phyloP scores from a whole-genome alignment of 2,329 filamentous ascomycete species.

The Pestalotiopsis sp. region DNA sequence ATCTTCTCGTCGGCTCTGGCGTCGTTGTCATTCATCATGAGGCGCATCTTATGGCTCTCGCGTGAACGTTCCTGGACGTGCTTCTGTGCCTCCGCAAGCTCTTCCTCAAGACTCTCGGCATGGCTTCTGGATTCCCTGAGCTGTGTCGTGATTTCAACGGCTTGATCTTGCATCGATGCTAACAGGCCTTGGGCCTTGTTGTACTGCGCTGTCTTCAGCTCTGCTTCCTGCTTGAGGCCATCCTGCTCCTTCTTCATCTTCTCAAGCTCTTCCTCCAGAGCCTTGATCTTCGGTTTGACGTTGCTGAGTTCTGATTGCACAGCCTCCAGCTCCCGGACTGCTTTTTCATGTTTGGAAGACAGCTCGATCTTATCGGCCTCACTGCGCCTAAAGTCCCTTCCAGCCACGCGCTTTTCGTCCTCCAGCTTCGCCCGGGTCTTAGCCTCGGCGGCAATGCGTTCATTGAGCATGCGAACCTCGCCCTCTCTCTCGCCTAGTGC shows the following conservation, averaged over 20 bases:
- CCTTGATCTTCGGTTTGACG: slow-evolving; percentile 61
- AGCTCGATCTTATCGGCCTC: slow-evolving; percentile 82
- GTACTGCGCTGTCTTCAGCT: slow-evolving; percentile 85
- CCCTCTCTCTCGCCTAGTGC: slow-evolving; percentile 72
- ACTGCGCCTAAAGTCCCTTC: slow-evolving; percentile 75
- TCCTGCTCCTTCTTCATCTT: slow-evolving; percentile 70
- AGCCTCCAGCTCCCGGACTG: slow-evolving; percentile 68
- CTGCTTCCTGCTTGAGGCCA: slow-evolving; percentile 74
- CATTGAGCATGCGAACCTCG: slow-evolving; percentile 77
- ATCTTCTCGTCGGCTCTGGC: slow-evolving; percentile 78
- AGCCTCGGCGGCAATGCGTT: slow-evolving; percentile 76
- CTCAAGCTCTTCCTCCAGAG: slow-evolving; percentile 73
- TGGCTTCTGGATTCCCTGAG: slow-evolving; percentile 86
- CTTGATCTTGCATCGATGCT: slow-evolving; percentile 91
- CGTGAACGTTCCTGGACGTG: slow-evolving; percentile 85
- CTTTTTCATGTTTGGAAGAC: slow-evolving; percentile 71
- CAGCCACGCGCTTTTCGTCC: slow-evolving; percentile 73
- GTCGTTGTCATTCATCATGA: slow-evolving; percentile 84
- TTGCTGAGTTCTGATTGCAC: slow-evolving; percentile 73
- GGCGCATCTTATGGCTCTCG: slow-evolving; percentile 92
- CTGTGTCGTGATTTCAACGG: slow-evolving; percentile 83
- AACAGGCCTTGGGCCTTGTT: slow-evolving; percentile 82
- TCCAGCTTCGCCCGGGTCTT: slow-evolving; percentile 73
- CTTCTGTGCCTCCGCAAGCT: slow-evolving; percentile 84
- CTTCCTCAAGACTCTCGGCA: slow-evolving; percentile 87